phyloP scores from a whole-genome alignment of 2,329 filamentous ascomycete species.

The Nigrospora sphaerica region DNA sequence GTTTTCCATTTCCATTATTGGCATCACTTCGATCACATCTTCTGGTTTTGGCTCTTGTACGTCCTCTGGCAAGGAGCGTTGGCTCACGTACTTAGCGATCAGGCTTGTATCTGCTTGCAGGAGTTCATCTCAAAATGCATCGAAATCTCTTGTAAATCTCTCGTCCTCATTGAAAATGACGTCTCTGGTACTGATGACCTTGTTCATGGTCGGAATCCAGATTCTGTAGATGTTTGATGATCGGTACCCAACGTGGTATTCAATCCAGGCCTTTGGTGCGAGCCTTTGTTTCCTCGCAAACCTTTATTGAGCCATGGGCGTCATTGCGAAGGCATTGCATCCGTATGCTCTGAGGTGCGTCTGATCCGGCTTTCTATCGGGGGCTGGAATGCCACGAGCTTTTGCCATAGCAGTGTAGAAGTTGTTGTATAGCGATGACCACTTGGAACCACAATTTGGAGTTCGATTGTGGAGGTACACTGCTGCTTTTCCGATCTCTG shows the following conservation, averaged over 20 bases:
- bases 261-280: not conserved
- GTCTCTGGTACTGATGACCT: not conserved
- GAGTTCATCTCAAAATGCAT: not conserved
- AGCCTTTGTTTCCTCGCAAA: not conserved
- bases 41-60: not conserved
- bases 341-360: not conserved
- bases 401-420: not conserved
- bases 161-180: not conserved
- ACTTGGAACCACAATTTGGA: not conserved
- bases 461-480: not conserved
- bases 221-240: not conserved
- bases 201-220: not conserved
- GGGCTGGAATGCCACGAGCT: not conserved
- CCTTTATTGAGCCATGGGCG: not conserved
- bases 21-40: too few relatives aligned
- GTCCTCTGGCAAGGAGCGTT: not conserved
- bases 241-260: not conserved
- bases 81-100: too few relatives aligned
- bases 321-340: not conserved
- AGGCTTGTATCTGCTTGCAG: too few relatives aligned
- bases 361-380: not conserved
- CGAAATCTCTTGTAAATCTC: not conserved
- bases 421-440: not conserved
- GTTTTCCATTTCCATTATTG: too few relatives aligned
- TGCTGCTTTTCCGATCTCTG: not conserved